phyloP scores from a whole-genome alignment of 176 grass and related monocot genomes.

The Urochloa ruziziensis region DNA sequence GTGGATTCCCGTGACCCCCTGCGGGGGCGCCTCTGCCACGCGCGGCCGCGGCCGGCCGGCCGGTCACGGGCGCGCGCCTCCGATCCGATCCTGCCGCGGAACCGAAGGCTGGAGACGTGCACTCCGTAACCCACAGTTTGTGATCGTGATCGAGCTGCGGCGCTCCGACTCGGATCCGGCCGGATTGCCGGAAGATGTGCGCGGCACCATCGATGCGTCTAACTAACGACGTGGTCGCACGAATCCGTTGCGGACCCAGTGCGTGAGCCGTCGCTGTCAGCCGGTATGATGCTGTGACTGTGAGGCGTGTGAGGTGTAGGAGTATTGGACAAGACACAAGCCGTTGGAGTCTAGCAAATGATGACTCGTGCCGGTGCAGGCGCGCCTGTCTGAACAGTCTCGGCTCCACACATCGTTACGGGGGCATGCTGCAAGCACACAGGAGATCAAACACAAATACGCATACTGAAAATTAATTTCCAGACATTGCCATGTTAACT shows the following conservation, averaged over 20 bases:
- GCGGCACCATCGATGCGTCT: not conserved
- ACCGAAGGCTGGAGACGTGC: not conserved
- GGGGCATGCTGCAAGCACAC: not conserved
- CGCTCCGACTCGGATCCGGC: not conserved
- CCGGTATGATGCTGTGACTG: not conserved
- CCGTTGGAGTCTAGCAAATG: not conserved
- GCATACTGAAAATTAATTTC: too few species aligned
- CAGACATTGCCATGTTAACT: too few species aligned
- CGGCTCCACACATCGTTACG: not conserved
- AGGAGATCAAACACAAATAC: not conserved
- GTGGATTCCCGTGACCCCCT: slow-evolving; percentile 1
- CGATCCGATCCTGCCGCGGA: not conserved
- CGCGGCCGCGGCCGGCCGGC: not conserved
- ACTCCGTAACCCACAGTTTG: not conserved
- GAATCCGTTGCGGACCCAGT: not conserved
- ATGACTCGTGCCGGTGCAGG: not conserved
- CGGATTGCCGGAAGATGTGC: too few species aligned
- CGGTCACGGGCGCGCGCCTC: not conserved
- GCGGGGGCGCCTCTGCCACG: not conserved
- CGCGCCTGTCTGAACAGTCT: too few species aligned
- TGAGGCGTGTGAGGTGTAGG: not conserved
- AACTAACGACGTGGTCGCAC: not conserved
- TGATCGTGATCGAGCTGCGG: not conserved
- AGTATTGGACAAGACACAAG: not conserved
- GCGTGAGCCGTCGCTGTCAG: not conserved